phyloP scores from a whole-genome alignment of 805 yeast species.

The Suhomyces canberraensis region DNA sequence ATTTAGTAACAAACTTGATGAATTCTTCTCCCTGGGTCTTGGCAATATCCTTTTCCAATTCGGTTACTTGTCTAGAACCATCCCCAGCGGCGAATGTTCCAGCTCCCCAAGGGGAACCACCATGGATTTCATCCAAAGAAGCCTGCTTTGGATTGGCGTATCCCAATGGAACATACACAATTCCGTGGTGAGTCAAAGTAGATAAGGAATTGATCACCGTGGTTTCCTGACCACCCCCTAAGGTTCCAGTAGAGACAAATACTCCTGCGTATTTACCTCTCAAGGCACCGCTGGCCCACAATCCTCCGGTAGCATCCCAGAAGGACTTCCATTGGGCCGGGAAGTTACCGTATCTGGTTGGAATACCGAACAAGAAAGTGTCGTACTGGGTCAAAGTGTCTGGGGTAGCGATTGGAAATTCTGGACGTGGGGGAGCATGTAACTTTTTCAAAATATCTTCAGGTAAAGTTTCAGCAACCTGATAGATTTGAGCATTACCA shows the following conservation, averaged over 20 bases:
- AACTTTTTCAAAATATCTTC: slow-evolving; percentile 51
- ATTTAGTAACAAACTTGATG: slow-evolving; percentile 17
- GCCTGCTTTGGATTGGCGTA: slow-evolving; percentile 16
- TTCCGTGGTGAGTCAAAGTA: slow-evolving; percentile 23
- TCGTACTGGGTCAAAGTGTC: slow-evolving; percentile 22
- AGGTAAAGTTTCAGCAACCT: slow-evolving; percentile 70
- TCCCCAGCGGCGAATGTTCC: slow-evolving; percentile 25
- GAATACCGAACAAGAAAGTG: slow-evolving; percentile 25
- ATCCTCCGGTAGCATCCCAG: slow-evolving; percentile 23
- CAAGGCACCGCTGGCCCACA: slow-evolving; percentile 23
- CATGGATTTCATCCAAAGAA: slow-evolving; percentile 19
- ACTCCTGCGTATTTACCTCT: slow-evolving; percentile 23
- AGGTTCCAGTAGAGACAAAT: slow-evolving; percentile 22
- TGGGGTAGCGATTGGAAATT: slow-evolving; percentile 18
- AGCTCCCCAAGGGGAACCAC: slow-evolving; percentile 28
- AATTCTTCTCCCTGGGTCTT: slow-evolving; percentile 19
- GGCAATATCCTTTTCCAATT: slow-evolving; percentile 21
- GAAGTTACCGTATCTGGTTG: slow-evolving; percentile 24
- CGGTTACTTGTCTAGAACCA: slow-evolving; percentile 17
- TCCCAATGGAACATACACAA: slow-evolving; percentile 25
- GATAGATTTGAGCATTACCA: slow-evolving; percentile 60
- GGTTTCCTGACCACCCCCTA: slow-evolving; percentile 26
- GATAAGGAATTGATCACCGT: slow-evolving; percentile 22
- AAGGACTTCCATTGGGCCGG: slow-evolving; percentile 23
- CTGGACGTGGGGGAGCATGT: slow-evolving; percentile 53